Base-by-base conservation (phyloP, 768 basidiomycete genomes). In the Melanogaster broomeanus region DNA sequence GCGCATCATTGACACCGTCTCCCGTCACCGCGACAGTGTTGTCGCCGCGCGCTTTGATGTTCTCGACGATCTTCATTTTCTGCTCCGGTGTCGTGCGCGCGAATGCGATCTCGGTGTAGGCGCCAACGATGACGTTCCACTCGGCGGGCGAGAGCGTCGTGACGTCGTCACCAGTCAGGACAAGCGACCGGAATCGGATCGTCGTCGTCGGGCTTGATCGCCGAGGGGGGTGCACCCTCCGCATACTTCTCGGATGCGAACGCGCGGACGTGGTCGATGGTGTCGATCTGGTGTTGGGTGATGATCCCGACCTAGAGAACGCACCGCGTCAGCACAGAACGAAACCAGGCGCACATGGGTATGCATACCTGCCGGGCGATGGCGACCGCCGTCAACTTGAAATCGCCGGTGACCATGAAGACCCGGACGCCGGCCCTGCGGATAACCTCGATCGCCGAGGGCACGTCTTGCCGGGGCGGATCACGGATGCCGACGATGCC, bases 321-420 rank as follows among this genome's bases (percentile, higher is more conserved):
- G n/a, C 18, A 42, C 51, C 48, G 10, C 13, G 5, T 67, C 34
- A 53, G 16, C 31, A 30, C 10, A 37, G 9, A n/a, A 35, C 21
- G 21, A 27, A 16, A 5, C n/a, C n/a, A n/a, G n/a, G n/a, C n/a
- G 22, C n/a, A 22, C 6, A 39, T 2, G 13, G 6, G 22, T 63
- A 37, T 66, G 19, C 25, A 65, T 39, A 80, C 79, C 56, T 76
- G 72, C 33, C 70, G 65, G 0, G 76, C 77, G 45, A 83, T 82
- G 6, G 79, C 73, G 6, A 74, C 71, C 0, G 81, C 81, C 0
- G 81, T 83, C 55, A 79, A 64, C 41, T 76, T 68, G 63, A 80
- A 80, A 59, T 82, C 81, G 42, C 81, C 81, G 0, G 81, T 83
- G 21, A 83, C 71, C 79, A 83, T 82, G 52, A 79, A 75, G 16